A percentile compares a stretch with the other conserved stretches of the same genome.
phyloP scores from a whole-genome alignment of 2,329 filamentous ascomycete species.

The Calonectria henricotiae region DNA sequence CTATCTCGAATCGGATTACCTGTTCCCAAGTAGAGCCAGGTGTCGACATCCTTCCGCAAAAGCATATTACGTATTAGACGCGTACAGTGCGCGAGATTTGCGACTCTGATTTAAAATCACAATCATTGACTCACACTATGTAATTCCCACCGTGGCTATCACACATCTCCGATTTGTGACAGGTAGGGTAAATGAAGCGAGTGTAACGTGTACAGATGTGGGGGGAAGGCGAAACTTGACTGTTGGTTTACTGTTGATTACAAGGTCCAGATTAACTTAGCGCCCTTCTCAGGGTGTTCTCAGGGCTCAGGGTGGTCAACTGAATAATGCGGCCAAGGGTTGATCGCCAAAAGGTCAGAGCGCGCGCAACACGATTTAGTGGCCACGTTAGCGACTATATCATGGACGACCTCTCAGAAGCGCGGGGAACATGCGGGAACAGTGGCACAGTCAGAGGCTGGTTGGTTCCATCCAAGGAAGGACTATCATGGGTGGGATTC shows the following conservation, averaged over 20 bases:
- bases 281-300: constrained; percentile 4
- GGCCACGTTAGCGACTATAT: constrained; percentile 24
- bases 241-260: constrained; percentile 17
- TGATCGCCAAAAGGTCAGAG: constrained; percentile 23
- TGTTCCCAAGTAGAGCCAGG: background rate
- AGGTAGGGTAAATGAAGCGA: constrained; percentile 11
- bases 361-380: constrained; percentile 17
- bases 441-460: constrained; percentile 20
- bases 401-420: constrained; percentile 15
- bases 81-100: background rate
- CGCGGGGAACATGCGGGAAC: constrained; percentile 2
- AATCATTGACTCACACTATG: background rate
- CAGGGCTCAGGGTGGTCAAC: constrained; percentile 17
- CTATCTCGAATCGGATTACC: constrained; percentile 12
- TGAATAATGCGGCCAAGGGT: constrained; percentile 8
- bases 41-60: background rate
- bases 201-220: constrained; percentile 19
- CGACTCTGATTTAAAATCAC: background rate
- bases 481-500: constrained; percentile 36
- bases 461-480: constrained; percentile 15
- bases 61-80: background rate
- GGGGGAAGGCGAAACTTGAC: constrained; percentile 16
- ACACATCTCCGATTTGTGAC: background rate
- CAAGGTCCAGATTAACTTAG: constrained; percentile 23
- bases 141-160: background rate